A percentile compares a stretch with the other conserved stretches of the same genome.
phyloP scores from a whole-genome alignment of 2,329 filamentous ascomycete genomes.

The Botrytis deweyae region DNA sequence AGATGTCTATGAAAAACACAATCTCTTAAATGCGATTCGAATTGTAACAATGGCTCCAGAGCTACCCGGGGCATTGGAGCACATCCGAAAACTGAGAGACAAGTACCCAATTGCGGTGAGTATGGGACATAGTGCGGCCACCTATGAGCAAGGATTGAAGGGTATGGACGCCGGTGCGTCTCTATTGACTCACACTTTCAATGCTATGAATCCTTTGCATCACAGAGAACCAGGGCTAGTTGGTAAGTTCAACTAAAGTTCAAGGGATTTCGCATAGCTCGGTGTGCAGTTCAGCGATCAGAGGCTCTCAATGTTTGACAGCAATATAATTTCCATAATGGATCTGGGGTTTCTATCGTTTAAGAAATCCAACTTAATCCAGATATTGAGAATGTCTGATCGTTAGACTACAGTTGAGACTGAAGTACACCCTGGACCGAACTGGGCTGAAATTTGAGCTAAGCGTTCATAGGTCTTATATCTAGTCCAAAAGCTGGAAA shows the following conservation, averaged over 20 bases:
- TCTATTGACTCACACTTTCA: constrained; percentile 54
- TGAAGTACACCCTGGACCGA: neutral
- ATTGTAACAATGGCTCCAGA: constrained; percentile 55
- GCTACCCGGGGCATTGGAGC: constrained; percentile 42
- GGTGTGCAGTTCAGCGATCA: neutral
- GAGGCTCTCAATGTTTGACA: neutral
- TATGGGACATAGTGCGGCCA: constrained; percentile 49
- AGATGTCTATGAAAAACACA: constrained; percentile 47
- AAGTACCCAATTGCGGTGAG: constrained; percentile 34
- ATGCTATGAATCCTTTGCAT: constrained; percentile 52
- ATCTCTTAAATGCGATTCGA: constrained; percentile 45
- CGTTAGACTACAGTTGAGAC: neutral
- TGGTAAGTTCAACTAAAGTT: constrained; percentile 37
- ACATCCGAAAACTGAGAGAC: constrained; percentile 46
- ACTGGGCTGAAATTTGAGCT: neutral
- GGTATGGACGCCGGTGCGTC: constrained; percentile 50
- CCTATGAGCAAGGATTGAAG: constrained; percentile 46
- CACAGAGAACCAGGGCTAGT: constrained; percentile 53
- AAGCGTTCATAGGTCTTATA: constrained; percentile 31
- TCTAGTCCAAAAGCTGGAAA: constrained; percentile 31
- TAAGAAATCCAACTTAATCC: neutral
- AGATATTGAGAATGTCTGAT: neutral
- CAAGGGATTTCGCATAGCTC: neutral
- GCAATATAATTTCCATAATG: neutral
- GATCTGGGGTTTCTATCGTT: neutral